Percentiles rank a stretch among this genome's conserved stretches.
Conservation (phyloP, 2,329 filamentous ascomycete species). For the Apiospora phragmitis region DNA sequence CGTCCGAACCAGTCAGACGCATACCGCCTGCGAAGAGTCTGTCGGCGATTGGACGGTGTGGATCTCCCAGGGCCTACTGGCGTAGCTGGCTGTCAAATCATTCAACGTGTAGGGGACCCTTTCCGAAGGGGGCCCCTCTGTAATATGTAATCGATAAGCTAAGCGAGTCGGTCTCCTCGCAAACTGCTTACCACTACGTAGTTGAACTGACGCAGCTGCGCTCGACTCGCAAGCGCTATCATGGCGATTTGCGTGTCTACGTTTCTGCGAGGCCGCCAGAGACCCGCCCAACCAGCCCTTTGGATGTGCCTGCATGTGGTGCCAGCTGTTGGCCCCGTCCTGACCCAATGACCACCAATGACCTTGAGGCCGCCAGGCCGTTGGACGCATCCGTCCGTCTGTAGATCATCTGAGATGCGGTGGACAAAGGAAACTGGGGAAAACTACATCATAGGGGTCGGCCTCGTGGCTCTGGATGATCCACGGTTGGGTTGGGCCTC, state of each 20-base stretch:
- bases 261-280: not conserved
- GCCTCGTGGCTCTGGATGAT: not conserved
- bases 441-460: slow-evolving; percentile 4
- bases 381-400: slow-evolving; percentile 1
- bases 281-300: not conserved
- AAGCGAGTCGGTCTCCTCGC: not conserved
- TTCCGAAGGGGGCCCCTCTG: not conserved
- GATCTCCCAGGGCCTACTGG: not conserved
- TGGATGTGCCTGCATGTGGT: not conserved
- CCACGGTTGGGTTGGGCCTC: not conserved
- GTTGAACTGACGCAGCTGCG: not conserved
- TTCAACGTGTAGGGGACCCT: not conserved
- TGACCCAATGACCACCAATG: too few species aligned
- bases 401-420: slow-evolving; percentile 2
- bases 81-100: not conserved
- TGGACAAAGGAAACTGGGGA: slow-evolving; percentile 7
- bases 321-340: slow-evolving; percentile 1
- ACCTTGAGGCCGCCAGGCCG: not conserved
- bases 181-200: not conserved
- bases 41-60: not conserved
- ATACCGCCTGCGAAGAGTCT: not conserved
- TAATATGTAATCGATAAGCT: not conserved
- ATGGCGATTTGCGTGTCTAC: not conserved
- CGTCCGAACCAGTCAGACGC: slow-evolving; percentile 2
- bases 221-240: not conserved